phyloP scores from a whole-genome alignment of 768 basidiomycete species.

The Pulveroboletus sp. region DNA sequence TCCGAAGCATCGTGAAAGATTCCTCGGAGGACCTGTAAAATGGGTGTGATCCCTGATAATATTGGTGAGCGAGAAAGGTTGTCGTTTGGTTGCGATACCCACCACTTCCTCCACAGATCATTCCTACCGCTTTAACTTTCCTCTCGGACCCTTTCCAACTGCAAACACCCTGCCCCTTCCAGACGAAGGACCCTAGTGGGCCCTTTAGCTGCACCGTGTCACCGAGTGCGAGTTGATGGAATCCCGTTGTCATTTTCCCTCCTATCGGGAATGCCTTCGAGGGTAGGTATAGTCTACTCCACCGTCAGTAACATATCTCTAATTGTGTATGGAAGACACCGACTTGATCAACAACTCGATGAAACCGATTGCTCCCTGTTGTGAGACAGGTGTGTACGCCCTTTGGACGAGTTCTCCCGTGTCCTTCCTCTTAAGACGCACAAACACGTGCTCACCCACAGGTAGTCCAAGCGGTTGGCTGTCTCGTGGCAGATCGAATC shows the following conservation, averaged over 20 bases:
- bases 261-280: conserved; percentile 36
- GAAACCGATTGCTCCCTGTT: conserved; percentile 37
- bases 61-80: not conserved
- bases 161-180: conserved; percentile 42
- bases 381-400: conserved; percentile 60
- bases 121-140: conserved; percentile 41
- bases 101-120: conserved; percentile 61
- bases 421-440: conserved; percentile 42
- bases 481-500: conserved; percentile 42
- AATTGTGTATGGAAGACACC: conserved; percentile 8
- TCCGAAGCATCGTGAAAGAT: conserved; percentile 41
- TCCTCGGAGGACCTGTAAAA: conserved; percentile 52
- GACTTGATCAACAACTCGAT: conserved; percentile 57
- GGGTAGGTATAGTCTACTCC: conserved; percentile 43
- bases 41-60: conserved; percentile 49
- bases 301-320: conserved; percentile 5
- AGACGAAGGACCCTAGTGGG: conserved; percentile 56
- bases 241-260: conserved; percentile 52
- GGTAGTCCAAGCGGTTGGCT: conserved; percentile 51
- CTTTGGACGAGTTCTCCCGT: conserved; percentile 48
- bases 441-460: conserved; percentile 59
- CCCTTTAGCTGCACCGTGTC: conserved; percentile 58
- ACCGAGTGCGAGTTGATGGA: conserved; percentile 44
- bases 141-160: conserved; percentile 35
- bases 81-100: conserved; percentile 6